These are phyloP conservation scores for Pythium brassicae DNA, from an alignment of 352 stramenopile genomes.

Conservation along the genomic window DNA sequence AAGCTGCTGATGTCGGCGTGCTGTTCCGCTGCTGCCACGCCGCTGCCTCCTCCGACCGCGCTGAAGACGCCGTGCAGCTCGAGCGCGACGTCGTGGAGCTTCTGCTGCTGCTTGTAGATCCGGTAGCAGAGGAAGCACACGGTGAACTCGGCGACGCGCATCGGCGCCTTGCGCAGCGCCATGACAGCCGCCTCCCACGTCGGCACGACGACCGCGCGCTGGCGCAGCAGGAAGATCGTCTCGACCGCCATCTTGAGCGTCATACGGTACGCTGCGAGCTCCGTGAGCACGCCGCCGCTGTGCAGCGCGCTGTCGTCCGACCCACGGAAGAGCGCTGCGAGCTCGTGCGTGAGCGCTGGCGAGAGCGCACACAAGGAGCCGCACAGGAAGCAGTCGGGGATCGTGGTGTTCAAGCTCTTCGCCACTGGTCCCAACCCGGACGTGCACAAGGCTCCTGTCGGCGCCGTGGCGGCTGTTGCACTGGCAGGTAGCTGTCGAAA, in stretches of 20 bases:
- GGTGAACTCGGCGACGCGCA: conserved; percentile 41
- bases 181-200: conserved; percentile 59
- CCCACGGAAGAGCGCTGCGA: conserved; percentile 27
- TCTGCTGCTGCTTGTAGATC: conserved; percentile 70
- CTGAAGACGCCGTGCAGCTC: conserved; percentile 34
- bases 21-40: neutral
- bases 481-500: conserved; percentile 19
- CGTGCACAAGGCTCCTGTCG: neutral
- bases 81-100: conserved; percentile 34
- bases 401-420: conserved; percentile 6
- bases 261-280: conserved; percentile 59
- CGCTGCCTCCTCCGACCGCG: neutral
- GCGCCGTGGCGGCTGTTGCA: neutral
- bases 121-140: conserved; percentile 75
- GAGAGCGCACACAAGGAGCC: conserved; percentile 47
- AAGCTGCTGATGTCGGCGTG: neutral
- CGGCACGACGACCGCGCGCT: conserved; percentile 45
- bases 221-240: conserved; percentile 60
- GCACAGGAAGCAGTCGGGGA: conserved; percentile 54
- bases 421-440: neutral
- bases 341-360: conserved; percentile 29
- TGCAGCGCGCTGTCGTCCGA: conserved; percentile 14
- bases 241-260: conserved; percentile 74
- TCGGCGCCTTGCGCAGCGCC: conserved; percentile 27
- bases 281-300: conserved; percentile 21